Base-by-base conservation (phyloP, 768 basidiomycete species). In the Xerocomellus intermedius region DNA sequence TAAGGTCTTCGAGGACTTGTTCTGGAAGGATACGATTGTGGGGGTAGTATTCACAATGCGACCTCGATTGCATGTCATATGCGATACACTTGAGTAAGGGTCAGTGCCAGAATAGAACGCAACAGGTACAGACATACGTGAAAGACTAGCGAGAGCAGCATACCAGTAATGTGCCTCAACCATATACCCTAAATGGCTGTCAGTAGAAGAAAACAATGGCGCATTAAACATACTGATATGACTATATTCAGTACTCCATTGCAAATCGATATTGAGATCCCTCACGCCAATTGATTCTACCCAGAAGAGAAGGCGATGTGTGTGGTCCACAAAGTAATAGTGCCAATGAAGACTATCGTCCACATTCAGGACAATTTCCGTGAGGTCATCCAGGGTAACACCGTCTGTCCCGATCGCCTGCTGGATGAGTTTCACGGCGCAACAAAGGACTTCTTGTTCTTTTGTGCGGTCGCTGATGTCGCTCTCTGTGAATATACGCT, bases 301-400 rank as follows among this genome's bases (percentile, higher is more conserved):
- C 61, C 61, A 62, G 22, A 64, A 64, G 13, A 63, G 50, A 36
- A 62, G 62, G 24, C 35, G 57, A 19, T 59, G 16, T 6, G 16
- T 43, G 32, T 62, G 62, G 48, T 62, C 62, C 16, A 60, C 61
- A 35, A 62, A 62, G 37, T 62, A 56, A 42, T 62, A 64, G n/a
- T 22, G 13, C 38, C 62, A 64, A 24, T 1, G 1, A 5, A 5
- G 21, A 19, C 3, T 6, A 6, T 46, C 33, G 4, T 56, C 50
- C 24, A 64, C 41, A 6, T 60, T 55, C 12, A 58, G 12, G 10
- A 63, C 55, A 8, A 61, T 32, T 28, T 62, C 57, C 8, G 47
- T 47, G 39, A 55, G 37, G 2, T 52, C 49, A 16, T 62, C 62
- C 5, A 60, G 19, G 24, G 38, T 50, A 32, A 50, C 53, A 26